phyloP scores from a whole-genome alignment of 164 flowering plant genomes.

The Tinospora cordifolia region DNA sequence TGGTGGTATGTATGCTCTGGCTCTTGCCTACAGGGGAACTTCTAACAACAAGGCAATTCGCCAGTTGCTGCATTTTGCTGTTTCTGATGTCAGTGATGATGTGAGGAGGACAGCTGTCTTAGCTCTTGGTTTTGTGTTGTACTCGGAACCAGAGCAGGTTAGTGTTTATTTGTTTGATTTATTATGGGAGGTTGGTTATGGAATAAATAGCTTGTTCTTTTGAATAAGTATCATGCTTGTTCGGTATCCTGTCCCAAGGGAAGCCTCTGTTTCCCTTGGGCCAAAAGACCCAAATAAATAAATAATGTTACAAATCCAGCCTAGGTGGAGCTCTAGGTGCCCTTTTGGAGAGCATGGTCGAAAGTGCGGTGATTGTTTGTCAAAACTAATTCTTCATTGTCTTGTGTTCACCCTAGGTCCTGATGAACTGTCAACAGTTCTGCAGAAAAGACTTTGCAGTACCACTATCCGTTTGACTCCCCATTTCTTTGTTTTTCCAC shows the following conservation, averaged over 20 bases:
- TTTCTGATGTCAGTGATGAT: conserved; percentile 69
- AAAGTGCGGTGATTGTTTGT: no score
- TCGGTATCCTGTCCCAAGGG: neutral
- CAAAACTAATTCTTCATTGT: no score
- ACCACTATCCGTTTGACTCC: no score
- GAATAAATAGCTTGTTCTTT: neutral
- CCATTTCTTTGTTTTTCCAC: no score
- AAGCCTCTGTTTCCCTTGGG: neutral
- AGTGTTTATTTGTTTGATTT: neutral
- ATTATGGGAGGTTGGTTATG: neutral
- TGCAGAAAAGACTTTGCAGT: no score
- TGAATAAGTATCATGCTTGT: neutral
- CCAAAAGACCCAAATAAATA: no score
- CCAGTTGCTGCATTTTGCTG: conserved; percentile 88
- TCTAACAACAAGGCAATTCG: conserved; percentile 90
- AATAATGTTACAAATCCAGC: no score
- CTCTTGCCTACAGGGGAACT: conserved; percentile 83
- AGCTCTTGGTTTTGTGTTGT: conserved; percentile 24
- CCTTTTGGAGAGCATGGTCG: no score
- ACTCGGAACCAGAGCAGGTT: conserved; percentile 24
- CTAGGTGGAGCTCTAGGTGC: no score
- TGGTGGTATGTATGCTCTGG: conserved; percentile 95
- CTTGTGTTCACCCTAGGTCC: no score
- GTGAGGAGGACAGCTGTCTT: conserved; percentile 21
- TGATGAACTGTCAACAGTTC: no score